Conservation (phyloP, 306 rosid species). For the Sindora glabra region DNA sequence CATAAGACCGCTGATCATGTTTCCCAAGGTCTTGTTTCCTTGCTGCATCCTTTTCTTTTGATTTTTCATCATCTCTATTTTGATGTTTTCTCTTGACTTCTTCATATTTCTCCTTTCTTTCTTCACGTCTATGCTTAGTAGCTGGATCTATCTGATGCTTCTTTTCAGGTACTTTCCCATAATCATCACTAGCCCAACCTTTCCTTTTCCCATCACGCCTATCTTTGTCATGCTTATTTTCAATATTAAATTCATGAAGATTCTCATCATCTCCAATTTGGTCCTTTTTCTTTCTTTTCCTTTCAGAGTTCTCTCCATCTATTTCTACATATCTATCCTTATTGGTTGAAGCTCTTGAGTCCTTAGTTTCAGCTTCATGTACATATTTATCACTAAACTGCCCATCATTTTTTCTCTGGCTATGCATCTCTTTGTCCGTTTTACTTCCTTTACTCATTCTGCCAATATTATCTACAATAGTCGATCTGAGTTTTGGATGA, state of each 20-base stretch:
- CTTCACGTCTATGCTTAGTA: slow-evolving; percentile 37
- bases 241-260: slow-evolving; percentile 19
- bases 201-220: slow-evolving; percentile 17
- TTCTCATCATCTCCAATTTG: slow-evolving; percentile 40
- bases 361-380: slow-evolving; percentile 43
- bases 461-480: slow-evolving; percentile 23
- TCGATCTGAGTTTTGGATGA: slow-evolving; percentile 25
- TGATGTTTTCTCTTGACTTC: slow-evolving; percentile 54
- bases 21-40: slow-evolving; percentile 47
- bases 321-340: slow-evolving; percentile 40
- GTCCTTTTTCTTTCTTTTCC: slow-evolving; percentile 50
- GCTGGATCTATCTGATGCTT: slow-evolving; percentile 42
- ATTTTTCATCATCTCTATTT: slow-evolving; percentile 40
- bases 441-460: slow-evolving; percentile 15
- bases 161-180: slow-evolving; percentile 38
- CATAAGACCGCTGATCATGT: slow-evolving; percentile 27
- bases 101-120: slow-evolving; percentile 40
- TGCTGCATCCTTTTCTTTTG: slow-evolving; percentile 25
- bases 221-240: slow-evolving; percentile 42
- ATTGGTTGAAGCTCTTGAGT: slow-evolving; percentile 32
- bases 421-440: slow-evolving; percentile 13
- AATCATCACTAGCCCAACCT: slow-evolving; percentile 14
- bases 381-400: slow-evolving; percentile 17
- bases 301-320: slow-evolving; percentile 38
- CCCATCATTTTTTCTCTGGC: slow-evolving; percentile 20